Evolutionary conservation across 768 basidiomycete species (phyloP).

Genomic region (Panellus pusillus): DNA sequence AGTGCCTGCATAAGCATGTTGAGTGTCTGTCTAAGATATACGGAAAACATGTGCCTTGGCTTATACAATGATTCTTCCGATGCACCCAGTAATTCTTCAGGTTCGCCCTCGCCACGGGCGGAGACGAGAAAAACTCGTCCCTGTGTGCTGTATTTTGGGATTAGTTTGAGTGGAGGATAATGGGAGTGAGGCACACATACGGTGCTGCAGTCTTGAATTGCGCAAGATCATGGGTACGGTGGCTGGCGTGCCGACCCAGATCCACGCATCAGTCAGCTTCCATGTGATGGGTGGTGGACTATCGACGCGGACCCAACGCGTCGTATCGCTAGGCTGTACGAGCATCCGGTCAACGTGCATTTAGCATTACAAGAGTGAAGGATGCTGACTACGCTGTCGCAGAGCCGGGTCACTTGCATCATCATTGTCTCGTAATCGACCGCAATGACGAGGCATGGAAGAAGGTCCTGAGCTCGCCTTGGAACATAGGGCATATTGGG

Average conservation of each 20-base stretch:
- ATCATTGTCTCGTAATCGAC: neutral
- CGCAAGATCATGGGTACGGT: neutral
- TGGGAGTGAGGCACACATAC: neutral
- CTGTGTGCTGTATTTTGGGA: too few species aligned
- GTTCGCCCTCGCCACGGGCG: neutral
- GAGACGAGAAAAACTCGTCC: neutral
- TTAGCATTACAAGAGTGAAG: neutral
- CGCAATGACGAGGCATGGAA: conserved; percentile 16
- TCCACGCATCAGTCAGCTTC: conserved; percentile 1
- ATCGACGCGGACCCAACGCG: neutral
- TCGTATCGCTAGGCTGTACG: neutral
- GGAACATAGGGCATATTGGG: conserved; percentile 2
- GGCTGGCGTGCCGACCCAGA: conserved; percentile 1
- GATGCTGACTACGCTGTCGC: conserved; percentile 9
- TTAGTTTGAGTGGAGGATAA: too few species aligned
- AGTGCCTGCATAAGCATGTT: too few species aligned
- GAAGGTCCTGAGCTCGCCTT: conserved; percentile 8
- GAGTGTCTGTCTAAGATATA: too few species aligned
- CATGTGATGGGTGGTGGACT: neutral
- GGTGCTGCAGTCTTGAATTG: neutral
- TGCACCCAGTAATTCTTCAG: neutral
- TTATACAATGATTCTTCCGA: neutral
- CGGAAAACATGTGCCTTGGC: neutral
- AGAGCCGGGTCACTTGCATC: conserved; percentile 11
- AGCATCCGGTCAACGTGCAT: too few species aligned